Base-by-base conservation (phyloP, 495 filamentous ascomycete genomes). In the Tuber microsphaerosporum region DNA sequence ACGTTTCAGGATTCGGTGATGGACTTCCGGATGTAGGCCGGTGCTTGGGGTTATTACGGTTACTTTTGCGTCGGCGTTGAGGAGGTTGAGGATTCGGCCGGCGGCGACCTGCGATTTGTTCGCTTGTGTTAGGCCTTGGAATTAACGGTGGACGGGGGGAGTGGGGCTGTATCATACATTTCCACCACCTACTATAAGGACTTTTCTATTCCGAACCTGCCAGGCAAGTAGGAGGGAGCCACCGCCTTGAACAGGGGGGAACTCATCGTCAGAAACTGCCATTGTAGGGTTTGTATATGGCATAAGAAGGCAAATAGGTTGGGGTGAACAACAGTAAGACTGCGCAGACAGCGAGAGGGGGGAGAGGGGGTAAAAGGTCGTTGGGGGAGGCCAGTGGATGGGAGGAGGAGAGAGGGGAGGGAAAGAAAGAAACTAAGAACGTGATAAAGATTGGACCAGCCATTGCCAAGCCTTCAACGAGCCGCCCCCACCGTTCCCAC, bases 171-270 rank as follows among this genome's bases (percentile, higher is more conserved):
- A 61, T 31, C 51, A 61, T 61, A 96, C 94, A 87, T 97, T 94
- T 82, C 95, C 95, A 77, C 95, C 95, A 75, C 95, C 95, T 12
- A 99, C 88, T 2, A 99, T 92, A 17, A 99, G 84, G 6, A 98
- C 89, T 75, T 88, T 86, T 82, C 94, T 97, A 81, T 90, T 88
- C 81, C 89, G 91, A 75, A 95, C 88, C 85, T 98, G 95, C 93
- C 93, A 99, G 79, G 95, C 95, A 70, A 99, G 85, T 74, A 98
- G 93, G 75, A 99, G 85, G 56, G 94, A 97, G 65, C 94, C 95
- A 72, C 94, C 94, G 56, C 92, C 92, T 83, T 97, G 90, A 37
- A 97, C 87, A 72, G 89, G 86, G 77, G 94, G 94, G 83, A 91
- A 97, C 73, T 89, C 83, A n/a, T 56, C 37, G n/a, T 80, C 43